phyloP scores from a whole-genome alignment of 805 yeast genomes.

The Cyberlindnera subsufficiens region DNA sequence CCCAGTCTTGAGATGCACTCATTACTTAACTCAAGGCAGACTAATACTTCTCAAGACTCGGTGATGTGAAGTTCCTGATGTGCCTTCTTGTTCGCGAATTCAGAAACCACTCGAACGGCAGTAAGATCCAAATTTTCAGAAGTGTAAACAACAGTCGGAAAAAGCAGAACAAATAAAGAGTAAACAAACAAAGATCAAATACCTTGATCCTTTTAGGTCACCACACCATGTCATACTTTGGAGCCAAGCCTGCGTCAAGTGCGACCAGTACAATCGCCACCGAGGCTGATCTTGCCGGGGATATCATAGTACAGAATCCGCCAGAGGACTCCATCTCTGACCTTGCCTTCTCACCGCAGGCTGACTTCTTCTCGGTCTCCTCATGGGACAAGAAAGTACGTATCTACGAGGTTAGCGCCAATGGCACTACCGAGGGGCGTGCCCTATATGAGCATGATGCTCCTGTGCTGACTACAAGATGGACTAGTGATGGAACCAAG shows the following conservation, averaged over 20 bases:
- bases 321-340: constrained; percentile 92
- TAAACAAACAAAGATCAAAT: neutral
- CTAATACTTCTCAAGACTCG: no score
- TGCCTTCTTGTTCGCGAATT: no score
- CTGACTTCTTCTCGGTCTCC: constrained; percentile 71
- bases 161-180: no score
- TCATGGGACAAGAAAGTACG: constrained; percentile 96
- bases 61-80: no score
- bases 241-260: constrained; percentile 20
- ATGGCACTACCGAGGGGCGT: constrained; percentile 79
- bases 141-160: no score
- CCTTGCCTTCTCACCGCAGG: constrained; percentile 79
- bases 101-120: no score
- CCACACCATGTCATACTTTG: constrained; percentile 32
- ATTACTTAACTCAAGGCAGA: no score
- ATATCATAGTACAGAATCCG: constrained; percentile 64
- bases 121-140: no score
- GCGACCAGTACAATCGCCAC: constrained; percentile 20
- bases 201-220: neutral
- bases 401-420: constrained; percentile 75
- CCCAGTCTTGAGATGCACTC: constrained; percentile 1
- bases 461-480: constrained; percentile 77
- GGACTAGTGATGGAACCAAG: constrained; percentile 84
- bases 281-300: constrained; percentile 53
- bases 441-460: constrained; percentile 87